A percentile compares a stretch with the other conserved stretches of the same genome.
phyloP scores from a whole-genome alignment of 163 green algal species.

The Chloromonas sp. region DNA sequence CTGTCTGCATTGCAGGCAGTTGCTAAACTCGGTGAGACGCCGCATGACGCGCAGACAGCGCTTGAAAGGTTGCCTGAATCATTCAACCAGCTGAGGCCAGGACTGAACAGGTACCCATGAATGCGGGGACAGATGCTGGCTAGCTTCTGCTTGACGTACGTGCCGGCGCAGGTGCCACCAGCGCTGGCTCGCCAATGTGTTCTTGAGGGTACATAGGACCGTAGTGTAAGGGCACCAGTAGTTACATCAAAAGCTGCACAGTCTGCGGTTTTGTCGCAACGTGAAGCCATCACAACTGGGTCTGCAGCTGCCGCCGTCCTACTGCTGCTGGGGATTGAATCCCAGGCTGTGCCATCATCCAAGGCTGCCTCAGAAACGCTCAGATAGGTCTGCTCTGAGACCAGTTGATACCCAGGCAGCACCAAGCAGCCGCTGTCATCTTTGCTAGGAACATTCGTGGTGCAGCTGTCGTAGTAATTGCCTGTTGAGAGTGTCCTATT shows the following conservation, averaged over 20 bases:
- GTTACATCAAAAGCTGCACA: constrained; percentile 14
- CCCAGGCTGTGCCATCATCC: constrained; percentile 2
- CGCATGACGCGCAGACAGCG: not conserved
- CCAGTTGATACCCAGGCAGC: constrained; percentile 15
- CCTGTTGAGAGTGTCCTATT: constrained; percentile 7
- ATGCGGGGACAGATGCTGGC: constrained; percentile 11
- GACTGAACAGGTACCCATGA: constrained; percentile 22
- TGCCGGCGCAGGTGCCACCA: constrained; percentile 4
- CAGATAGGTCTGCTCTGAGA: no score
- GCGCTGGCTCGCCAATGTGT: not conserved
- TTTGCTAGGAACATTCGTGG: not conserved
- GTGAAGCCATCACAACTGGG: constrained; percentile 17
- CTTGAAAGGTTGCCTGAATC: not conserved
- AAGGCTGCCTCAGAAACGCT: not conserved
- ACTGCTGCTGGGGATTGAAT: no score
- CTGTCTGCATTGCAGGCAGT: not conserved
- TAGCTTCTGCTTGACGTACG: constrained; percentile 10
- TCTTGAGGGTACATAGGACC: not conserved
- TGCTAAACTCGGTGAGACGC: constrained; percentile 6
- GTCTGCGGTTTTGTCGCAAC: not conserved
- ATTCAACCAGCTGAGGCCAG: not conserved
- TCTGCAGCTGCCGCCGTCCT: constrained; percentile 8
- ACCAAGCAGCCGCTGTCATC: constrained; percentile 15
- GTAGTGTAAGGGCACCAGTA: not conserved
- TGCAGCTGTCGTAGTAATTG: constrained; percentile 6